These are phyloP conservation scores for Rhizophora apiculata DNA, from an alignment of 345 rosid genomes.

Conservation along the genomic window DNA sequence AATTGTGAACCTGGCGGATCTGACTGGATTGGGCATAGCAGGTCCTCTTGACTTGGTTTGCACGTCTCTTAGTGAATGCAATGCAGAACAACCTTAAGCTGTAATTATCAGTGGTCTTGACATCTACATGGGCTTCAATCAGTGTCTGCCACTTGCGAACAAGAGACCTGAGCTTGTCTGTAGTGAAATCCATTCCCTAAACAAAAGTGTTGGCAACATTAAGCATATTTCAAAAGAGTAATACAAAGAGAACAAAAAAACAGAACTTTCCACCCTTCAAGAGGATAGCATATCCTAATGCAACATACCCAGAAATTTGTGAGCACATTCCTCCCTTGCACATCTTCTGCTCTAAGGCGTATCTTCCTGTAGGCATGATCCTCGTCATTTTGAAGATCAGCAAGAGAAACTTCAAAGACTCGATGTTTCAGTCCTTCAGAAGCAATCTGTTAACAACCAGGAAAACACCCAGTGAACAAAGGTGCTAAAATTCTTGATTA, in stretches of 20 bases:
- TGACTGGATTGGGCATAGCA: slow-evolving; percentile 97
- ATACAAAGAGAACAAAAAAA: neutral
- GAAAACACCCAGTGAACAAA: neutral
- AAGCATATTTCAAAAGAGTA: neutral
- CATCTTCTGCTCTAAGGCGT: slow-evolving; percentile 92
- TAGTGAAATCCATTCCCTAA: slow-evolving; percentile 93
- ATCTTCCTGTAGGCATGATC: slow-evolving; percentile 88
- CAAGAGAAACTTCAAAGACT: slow-evolving; percentile 82
- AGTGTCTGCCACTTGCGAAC: slow-evolving; percentile 93
- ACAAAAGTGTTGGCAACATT: too few relatives aligned
- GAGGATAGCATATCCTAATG: neutral
- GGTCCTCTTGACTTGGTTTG: slow-evolving; percentile 91
- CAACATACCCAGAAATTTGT: slow-evolving; percentile 88
- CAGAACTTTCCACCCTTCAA: neutral
- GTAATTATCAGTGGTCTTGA: slow-evolving; percentile 84
- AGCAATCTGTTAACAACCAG: slow-evolving; percentile 57
- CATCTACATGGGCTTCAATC: slow-evolving; percentile 94
- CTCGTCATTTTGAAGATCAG: slow-evolving; percentile 85
- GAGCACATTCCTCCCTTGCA: slow-evolving; percentile 81
- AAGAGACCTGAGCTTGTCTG: slow-evolving; percentile 92
- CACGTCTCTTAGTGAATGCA: slow-evolving; percentile 88
- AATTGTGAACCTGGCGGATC: slow-evolving; percentile 57
- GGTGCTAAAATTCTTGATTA: neutral
- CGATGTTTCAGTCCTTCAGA: slow-evolving; percentile 95
- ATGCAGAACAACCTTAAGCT: slow-evolving; percentile 91